Conservation (phyloP, 257 asterid species). For the Lavandula angustifolia region DNA sequence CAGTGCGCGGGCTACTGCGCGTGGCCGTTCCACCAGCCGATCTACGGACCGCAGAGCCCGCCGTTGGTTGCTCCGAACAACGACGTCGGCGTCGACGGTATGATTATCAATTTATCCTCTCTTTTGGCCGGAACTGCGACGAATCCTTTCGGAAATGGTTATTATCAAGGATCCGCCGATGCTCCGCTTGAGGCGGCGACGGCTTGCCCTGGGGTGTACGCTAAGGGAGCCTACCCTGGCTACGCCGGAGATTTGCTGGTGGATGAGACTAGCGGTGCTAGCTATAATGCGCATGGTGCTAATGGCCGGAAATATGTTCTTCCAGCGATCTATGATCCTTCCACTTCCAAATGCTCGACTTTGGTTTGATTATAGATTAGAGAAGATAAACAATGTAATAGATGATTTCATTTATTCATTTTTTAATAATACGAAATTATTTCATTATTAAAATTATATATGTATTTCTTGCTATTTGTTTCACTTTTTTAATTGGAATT, state of each 20-base stretch:
- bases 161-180: constrained; percentile 58
- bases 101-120: constrained; percentile 53
- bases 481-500: no score
- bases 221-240: constrained; percentile 76
- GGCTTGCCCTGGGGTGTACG: constrained; percentile 80
- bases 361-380: constrained; percentile 40
- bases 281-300: constrained; percentile 71
- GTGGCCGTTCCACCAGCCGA: constrained; percentile 70
- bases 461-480: no score
- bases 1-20: constrained; percentile 64
- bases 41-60: constrained; percentile 75
- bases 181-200: constrained; percentile 78
- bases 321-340: constrained; percentile 69
- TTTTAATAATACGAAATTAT: background rate
- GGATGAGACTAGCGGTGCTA: constrained; percentile 65
- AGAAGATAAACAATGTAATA: background rate
- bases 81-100: constrained; percentile 69
- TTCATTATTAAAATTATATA: no score
- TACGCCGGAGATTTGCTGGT: constrained; percentile 67
- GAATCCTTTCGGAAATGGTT: constrained; percentile 76
- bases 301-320: constrained; percentile 60
- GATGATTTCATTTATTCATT: constrained; percentile 39
- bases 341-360: constrained; percentile 59
- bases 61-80: constrained; percentile 68
- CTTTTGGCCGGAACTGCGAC: constrained; percentile 71